These are phyloP conservation scores for Cantharellus anzutake DNA, from an alignment of 768 basidiomycete species.

Conservation along the genomic window DNA sequence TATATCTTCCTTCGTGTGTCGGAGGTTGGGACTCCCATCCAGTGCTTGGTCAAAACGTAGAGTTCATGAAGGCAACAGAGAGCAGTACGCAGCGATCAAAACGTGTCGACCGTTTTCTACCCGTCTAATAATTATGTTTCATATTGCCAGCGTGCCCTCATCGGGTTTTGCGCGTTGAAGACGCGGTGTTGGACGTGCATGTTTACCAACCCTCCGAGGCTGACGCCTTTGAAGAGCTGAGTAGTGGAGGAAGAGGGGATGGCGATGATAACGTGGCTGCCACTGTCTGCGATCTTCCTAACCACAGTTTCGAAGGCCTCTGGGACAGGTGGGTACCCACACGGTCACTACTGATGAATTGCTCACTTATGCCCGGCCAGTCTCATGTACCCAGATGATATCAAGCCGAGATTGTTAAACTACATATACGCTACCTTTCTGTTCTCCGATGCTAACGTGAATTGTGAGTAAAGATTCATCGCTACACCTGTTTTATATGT, in stretches of 20 bases:
- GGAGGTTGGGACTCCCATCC: slow-evolving; percentile 65
- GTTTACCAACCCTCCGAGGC: slow-evolving; percentile 69
- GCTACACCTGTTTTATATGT: background rate
- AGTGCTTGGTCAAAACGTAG: slow-evolving; percentile 53
- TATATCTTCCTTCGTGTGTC: slow-evolving; percentile 51
- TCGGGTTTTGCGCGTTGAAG: slow-evolving; percentile 32
- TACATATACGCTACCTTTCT: slow-evolving; percentile 89
- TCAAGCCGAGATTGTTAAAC: slow-evolving; percentile 77
- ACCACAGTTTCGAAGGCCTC: slow-evolving; percentile 65
- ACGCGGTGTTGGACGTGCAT: slow-evolving; percentile 58
- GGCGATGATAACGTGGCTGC: slow-evolving; percentile 75
- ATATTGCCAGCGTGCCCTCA: slow-evolving; percentile 27
- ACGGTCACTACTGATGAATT: background rate
- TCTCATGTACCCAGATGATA: slow-evolving; percentile 61
- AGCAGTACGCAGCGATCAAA: slow-evolving; percentile 14
- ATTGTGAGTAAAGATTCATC: slow-evolving; percentile 33
- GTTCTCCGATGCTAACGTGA: slow-evolving; percentile 77
- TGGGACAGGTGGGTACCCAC: slow-evolving; percentile 35
- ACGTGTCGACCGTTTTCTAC: slow-evolving; percentile 1
- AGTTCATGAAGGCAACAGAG: slow-evolving; percentile 52
- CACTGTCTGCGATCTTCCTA: slow-evolving; percentile 76
- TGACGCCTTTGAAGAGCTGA: slow-evolving; percentile 42
- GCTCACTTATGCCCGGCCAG: slow-evolving; percentile 21
- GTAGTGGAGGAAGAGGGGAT: slow-evolving; percentile 31
- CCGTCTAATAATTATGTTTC: background rate